These are phyloP conservation scores for Sphaerulina populicola DNA, from an alignment of 2,329 filamentous ascomycete species.

Conservation along the genomic window DNA sequence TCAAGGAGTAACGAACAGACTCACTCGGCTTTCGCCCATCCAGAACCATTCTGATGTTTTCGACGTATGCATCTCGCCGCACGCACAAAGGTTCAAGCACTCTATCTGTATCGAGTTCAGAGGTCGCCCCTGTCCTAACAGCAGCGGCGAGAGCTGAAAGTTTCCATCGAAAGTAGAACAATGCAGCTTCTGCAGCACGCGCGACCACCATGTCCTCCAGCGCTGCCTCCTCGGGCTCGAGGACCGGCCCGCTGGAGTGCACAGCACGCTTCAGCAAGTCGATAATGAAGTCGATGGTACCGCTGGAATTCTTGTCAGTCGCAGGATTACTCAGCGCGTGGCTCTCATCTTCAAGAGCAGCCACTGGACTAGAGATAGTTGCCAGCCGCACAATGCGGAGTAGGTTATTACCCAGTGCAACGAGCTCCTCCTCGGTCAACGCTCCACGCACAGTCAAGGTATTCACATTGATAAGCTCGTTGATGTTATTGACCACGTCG, in stretches of 20 bases:
- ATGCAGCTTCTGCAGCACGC: conserved; percentile 64
- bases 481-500: conserved; percentile 64
- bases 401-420: conserved; percentile 30
- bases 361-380: conserved; percentile 58
- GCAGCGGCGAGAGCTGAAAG: conserved; percentile 38
- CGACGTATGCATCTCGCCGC: conserved; percentile 46
- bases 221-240: conserved; percentile 56
- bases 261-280: conserved; percentile 66
- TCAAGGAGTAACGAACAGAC: conserved; percentile 65
- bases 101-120: conserved; percentile 41
- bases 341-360: conserved; percentile 57
- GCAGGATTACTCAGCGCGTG: conserved; percentile 33
- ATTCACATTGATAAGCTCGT: conserved; percentile 57
- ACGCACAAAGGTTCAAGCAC: conserved; percentile 51
- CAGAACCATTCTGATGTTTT: conserved; percentile 45
- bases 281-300: conserved; percentile 60
- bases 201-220: conserved; percentile 71
- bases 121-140: conserved; percentile 41
- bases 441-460: conserved; percentile 66
- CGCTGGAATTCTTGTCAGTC: conserved; percentile 21
- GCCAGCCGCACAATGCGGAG: conserved; percentile 28
- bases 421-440: conserved; percentile 41
- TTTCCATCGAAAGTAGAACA: conserved; percentile 92
- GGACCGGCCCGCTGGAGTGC: conserved; percentile 53
- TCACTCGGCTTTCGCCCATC: conserved; percentile 46